phyloP scores from a whole-genome alignment of 306 rosid species.

The Cotoneaster glaucophyllus region DNA sequence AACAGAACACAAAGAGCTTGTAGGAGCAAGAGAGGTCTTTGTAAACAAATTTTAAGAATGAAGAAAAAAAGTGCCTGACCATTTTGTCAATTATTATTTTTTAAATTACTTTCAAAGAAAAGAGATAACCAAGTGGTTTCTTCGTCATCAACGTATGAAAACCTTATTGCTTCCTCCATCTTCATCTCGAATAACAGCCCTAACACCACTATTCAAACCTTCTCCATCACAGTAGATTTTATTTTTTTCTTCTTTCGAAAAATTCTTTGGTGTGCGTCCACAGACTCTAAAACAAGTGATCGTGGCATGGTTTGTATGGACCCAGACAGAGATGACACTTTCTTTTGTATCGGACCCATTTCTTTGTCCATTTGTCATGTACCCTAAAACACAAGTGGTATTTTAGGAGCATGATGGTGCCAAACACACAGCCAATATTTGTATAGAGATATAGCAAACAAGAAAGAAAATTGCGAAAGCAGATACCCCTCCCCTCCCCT shows the following conservation, averaged over 20 bases:
- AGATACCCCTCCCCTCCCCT: background rate
- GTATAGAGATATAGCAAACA: background rate
- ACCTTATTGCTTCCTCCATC: too few species aligned
- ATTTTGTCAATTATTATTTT: too few species aligned
- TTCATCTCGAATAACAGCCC: too few species aligned
- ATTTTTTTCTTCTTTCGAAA: background rate
- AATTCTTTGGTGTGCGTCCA: background rate
- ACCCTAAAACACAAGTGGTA: background rate
- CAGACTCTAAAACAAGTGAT: background rate
- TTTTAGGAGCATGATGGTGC: background rate
- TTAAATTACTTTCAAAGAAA: too few species aligned
- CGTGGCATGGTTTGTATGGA: constrained; percentile 7
- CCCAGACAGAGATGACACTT: constrained; percentile 25
- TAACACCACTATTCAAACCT: too few species aligned
- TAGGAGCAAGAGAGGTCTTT: too few species aligned
- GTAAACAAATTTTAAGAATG: too few species aligned
- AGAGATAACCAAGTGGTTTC: too few species aligned
- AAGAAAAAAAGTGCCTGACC: too few species aligned
- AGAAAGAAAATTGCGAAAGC: background rate
- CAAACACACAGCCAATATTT: background rate
- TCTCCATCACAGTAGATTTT: too few species aligned
- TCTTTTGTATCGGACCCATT: constrained; percentile 27
- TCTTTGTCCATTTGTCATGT: constrained; percentile 14
- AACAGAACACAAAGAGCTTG: too few species aligned
- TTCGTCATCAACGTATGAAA: too few species aligned